Percentiles rank a stretch among this genome's conserved stretches.
phyloP scores from a whole-genome alignment of 768 basidiomycete genomes.

The Kwoniella sp. region DNA sequence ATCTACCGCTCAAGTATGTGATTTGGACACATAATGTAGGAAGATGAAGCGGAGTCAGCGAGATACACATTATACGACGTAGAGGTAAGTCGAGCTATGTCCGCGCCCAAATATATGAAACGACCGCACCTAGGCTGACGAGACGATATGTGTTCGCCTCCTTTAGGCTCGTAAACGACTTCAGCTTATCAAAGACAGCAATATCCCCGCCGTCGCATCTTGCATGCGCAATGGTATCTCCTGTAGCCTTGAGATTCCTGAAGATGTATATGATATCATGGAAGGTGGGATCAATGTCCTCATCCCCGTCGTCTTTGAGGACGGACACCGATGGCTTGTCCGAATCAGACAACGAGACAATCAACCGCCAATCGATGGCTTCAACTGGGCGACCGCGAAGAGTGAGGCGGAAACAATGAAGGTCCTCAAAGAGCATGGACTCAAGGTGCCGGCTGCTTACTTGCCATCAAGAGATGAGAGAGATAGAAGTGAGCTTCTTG shows the following conservation, averaged over 20 bases:
- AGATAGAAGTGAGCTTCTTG: not conserved
- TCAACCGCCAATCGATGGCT: not conserved
- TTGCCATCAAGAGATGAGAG: slow-evolving; percentile 1
- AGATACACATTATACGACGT: not conserved
- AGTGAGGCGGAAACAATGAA: slow-evolving; percentile 19
- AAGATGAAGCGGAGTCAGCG: not conserved
- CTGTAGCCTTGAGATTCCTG: slow-evolving; percentile 6
- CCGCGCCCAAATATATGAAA: not conserved
- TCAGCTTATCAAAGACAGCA: not conserved
- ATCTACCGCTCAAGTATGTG: not conserved
- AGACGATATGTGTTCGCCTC: not conserved
- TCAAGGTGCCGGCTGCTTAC: slow-evolving; percentile 4
- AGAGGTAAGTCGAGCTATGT: not conserved
- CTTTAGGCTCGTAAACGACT: not conserved
- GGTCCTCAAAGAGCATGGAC: slow-evolving; percentile 1
- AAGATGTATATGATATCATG: not conserved
- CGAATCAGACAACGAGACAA: slow-evolving; percentile 8
- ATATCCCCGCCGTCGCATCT: slow-evolving; percentile 1
- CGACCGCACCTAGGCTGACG: not conserved
- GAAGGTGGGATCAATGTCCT: slow-evolving; percentile 19
- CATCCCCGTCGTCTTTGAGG: slow-evolving; percentile 16
- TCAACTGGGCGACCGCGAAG: not conserved
- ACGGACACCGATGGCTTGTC: slow-evolving; percentile 23
- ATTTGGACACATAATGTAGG: not conserved
- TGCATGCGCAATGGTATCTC: slow-evolving; percentile 2